Conservation (phyloP, 2,329 filamentous ascomycete genomes). For the Fusarium begoniae region DNA sequence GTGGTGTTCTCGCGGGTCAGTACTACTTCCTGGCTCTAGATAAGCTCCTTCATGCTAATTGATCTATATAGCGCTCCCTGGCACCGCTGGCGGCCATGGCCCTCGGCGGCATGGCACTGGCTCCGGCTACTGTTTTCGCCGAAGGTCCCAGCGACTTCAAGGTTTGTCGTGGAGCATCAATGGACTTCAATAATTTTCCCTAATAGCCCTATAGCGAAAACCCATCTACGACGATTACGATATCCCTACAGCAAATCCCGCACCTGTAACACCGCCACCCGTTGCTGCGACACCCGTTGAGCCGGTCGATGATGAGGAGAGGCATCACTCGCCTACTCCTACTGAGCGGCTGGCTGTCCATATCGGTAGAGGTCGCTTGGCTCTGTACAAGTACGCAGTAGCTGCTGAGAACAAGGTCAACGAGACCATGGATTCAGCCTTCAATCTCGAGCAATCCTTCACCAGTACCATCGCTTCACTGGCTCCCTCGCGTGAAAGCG, state of each 20-base stretch:
- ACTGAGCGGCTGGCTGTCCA: constrained; percentile 89
- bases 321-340: constrained; percentile 71
- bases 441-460: constrained; percentile 88
- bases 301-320: constrained; percentile 48
- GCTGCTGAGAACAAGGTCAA: constrained; percentile 85
- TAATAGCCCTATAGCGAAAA: constrained; percentile 56
- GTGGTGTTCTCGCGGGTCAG: constrained; percentile 66
- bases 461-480: constrained; percentile 89
- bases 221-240: constrained; percentile 84
- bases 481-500: constrained; percentile 83
- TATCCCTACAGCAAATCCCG: constrained; percentile 49
- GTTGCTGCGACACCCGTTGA: constrained; percentile 42
- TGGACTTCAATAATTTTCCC: not conserved
- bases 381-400: constrained; percentile 79
- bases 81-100: constrained; percentile 64
- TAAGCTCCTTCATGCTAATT: constrained; percentile 43
- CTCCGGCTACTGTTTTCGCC: constrained; percentile 59
- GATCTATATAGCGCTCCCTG: constrained; percentile 56
- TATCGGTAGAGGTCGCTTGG: constrained; percentile 81
- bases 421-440: constrained; percentile 78
- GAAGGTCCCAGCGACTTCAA: constrained; percentile 56
- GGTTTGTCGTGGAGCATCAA: constrained; percentile 35
- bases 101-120: constrained; percentile 58
- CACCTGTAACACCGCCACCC: constrained; percentile 42
- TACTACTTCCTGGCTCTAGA: not conserved